These are phyloP conservation scores for Cyberlindnera euphorbiiphila DNA, from an alignment of 805 yeast genomes.

Conservation along the genomic window DNA sequence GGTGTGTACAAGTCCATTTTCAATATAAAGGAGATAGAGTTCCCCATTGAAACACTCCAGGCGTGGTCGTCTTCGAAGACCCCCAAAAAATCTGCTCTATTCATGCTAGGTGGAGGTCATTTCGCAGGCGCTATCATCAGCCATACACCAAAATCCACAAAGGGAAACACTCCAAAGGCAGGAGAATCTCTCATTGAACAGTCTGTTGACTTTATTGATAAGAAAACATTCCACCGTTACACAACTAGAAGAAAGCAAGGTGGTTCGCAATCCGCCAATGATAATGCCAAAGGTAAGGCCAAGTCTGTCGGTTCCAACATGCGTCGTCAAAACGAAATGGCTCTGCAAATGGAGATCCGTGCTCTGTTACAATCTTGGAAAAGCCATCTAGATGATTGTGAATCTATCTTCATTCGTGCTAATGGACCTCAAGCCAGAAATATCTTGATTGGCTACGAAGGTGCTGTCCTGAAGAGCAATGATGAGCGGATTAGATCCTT, in stretches of 20 bases:
- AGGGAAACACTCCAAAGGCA: constrained; percentile 50
- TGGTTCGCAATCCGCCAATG: constrained; percentile 92
- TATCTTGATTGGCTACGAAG: constrained; percentile 63
- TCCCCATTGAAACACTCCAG: constrained; percentile 49
- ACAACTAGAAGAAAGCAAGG: constrained; percentile 97
- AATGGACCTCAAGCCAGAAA: constrained; percentile 66
- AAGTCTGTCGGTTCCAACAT: constrained; percentile 92
- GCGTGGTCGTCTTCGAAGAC: constrained; percentile 30
- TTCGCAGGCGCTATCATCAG: constrained; percentile 93
- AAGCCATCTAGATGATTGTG: constrained; percentile 52
- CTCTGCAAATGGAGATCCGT: constrained; percentile 73
- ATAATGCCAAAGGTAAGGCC: constrained; percentile 90
- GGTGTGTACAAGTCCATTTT: constrained; percentile 69
- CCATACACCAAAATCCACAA: constrained; percentile 54
- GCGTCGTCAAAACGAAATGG: constrained; percentile 86
- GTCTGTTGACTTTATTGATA: constrained; percentile 60
- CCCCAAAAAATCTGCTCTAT: constrained; percentile 59
- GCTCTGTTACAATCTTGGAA: constrained; percentile 67
- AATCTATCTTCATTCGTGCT: constrained; percentile 74
- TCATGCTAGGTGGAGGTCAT: constrained; percentile 98
- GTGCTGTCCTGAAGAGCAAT: constrained; percentile 43
- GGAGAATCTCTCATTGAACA: constrained; percentile 52
- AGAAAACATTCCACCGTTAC: constrained; percentile 89
- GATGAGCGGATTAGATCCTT: constrained; percentile 66
- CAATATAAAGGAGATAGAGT: constrained; percentile 35